Evolutionary conservation across 768 basidiomycete genomes (phyloP).

Genomic region (Lentinula sp.): DNA sequence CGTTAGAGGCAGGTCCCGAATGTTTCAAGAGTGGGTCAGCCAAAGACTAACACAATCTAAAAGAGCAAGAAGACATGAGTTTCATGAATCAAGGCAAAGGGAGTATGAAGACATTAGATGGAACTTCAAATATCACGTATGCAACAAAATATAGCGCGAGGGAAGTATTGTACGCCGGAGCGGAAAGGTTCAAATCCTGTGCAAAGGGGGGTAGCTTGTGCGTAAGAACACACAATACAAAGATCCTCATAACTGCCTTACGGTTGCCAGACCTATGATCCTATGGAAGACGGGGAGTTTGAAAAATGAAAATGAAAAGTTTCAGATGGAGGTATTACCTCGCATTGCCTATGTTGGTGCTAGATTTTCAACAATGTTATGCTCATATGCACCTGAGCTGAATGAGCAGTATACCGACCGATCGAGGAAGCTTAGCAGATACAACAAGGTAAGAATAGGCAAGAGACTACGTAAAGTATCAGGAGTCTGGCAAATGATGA

Average conservation of each 20-base stretch:
- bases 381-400: background rate
- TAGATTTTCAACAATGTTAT: conserved; percentile 2
- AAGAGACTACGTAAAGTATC: conserved; percentile 19
- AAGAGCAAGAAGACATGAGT: background rate
- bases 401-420: conserved; percentile 16
- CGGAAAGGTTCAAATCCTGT: conserved; percentile 45
- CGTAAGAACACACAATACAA: background rate
- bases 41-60: conserved; percentile 34
- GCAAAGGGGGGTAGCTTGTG: too few relatives aligned
- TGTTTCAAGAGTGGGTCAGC: background rate
- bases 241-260: background rate
- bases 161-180: conserved; percentile 49
- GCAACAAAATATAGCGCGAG: conserved; percentile 56
- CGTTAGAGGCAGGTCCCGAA: background rate
- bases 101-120: conserved; percentile 39
- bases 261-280: background rate
- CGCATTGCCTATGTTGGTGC: conserved; percentile 33
- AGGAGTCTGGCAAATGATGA: background rate
- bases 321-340: conserved; percentile 16
- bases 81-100: background rate
- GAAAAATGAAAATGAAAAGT: background rate
- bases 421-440: conserved; percentile 31
- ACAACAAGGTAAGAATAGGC: conserved; percentile 33
- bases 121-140: conserved; percentile 56
- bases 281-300: background rate